Conservation (phyloP, 768 basidiomycete genomes). For the Pluteus cervinus region DNA sequence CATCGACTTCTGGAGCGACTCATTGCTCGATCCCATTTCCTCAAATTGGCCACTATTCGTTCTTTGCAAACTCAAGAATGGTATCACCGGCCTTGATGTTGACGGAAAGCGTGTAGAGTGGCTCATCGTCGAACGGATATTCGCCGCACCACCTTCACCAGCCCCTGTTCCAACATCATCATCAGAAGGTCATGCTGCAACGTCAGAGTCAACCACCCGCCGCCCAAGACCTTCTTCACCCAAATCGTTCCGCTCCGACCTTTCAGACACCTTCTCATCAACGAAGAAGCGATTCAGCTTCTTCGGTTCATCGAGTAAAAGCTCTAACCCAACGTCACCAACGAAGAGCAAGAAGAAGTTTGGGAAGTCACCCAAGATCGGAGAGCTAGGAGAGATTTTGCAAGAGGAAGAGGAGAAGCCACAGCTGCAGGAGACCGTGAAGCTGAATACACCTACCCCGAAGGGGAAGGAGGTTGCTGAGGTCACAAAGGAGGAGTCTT, state of each 20-base stretch:
- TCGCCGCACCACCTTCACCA: conserved; percentile 31
- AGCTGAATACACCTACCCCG: conserved; percentile 18
- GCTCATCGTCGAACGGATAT: conserved; percentile 66
- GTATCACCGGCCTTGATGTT: conserved; percentile 19
- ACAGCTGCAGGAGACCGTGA: too few relatives aligned
- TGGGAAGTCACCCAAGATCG: conserved; percentile 34
- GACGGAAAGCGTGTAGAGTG: conserved; percentile 45
- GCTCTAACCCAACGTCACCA: conserved; percentile 5
- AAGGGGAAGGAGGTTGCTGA: background rate
- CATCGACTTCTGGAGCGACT: conserved; percentile 77
- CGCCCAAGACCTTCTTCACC: too few relatives aligned
- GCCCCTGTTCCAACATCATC: conserved; percentile 17
- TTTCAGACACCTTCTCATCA: conserved; percentile 39
- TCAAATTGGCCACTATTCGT: conserved; percentile 64
- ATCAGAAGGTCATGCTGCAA: conserved; percentile 4
- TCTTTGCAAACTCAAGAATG: conserved; percentile 58
- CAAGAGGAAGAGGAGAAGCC: conserved; percentile 47
- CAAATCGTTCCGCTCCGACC: conserved; percentile 26
- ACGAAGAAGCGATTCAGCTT: conserved; percentile 63
- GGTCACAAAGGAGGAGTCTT: conserved; percentile 3
- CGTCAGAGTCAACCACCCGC: conserved; percentile 18
- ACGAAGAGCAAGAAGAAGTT: conserved; percentile 30
- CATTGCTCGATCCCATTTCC: conserved; percentile 63
- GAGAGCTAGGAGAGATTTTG: conserved; percentile 69
- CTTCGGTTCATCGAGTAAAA: conserved; percentile 37